Conservation (phyloP, 768 basidiomycete species). For the Leccinum arenicola region DNA sequence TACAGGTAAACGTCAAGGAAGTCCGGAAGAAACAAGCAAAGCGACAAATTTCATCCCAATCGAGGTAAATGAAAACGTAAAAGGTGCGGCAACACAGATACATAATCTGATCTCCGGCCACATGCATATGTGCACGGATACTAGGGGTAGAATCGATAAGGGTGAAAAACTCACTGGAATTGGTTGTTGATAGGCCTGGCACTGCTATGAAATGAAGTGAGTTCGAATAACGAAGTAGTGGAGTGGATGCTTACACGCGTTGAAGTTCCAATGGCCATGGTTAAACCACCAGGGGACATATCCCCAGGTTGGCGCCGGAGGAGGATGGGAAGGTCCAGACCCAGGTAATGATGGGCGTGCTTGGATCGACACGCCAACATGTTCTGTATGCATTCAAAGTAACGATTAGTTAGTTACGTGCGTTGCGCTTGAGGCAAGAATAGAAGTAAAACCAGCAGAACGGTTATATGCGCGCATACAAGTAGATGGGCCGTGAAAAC, state of each 20-base stretch:
- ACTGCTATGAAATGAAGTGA: constrained; percentile 7
- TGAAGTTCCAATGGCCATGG: constrained; percentile 9
- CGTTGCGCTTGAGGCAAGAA: not conserved
- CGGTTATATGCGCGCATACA: not conserved
- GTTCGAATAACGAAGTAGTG: not conserved
- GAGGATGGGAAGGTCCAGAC: not conserved
- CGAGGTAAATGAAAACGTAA: not conserved
- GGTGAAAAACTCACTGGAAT: constrained; percentile 8
- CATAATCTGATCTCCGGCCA: not conserved
- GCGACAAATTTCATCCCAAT: not conserved
- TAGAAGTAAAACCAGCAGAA: not conserved
- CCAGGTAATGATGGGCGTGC: not conserved
- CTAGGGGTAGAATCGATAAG: not conserved
- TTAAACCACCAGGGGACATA: not conserved
- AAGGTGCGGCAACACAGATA: not conserved
- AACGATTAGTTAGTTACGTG: not conserved
- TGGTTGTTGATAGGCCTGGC: not conserved
- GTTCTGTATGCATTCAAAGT: constrained; percentile 9
- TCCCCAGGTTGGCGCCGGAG: not conserved
- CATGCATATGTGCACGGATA: not conserved
- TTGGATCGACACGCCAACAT: constrained; percentile 13
- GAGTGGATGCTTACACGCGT: constrained; percentile 5
- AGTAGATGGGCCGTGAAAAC: not conserved
- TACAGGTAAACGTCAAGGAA: not conserved
- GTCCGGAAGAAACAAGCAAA: not conserved